Evolutionary conservation across 2,329 filamentous ascomycete species (phyloP).

Genomic region (Ophidiomyces ophidiicola): DNA sequence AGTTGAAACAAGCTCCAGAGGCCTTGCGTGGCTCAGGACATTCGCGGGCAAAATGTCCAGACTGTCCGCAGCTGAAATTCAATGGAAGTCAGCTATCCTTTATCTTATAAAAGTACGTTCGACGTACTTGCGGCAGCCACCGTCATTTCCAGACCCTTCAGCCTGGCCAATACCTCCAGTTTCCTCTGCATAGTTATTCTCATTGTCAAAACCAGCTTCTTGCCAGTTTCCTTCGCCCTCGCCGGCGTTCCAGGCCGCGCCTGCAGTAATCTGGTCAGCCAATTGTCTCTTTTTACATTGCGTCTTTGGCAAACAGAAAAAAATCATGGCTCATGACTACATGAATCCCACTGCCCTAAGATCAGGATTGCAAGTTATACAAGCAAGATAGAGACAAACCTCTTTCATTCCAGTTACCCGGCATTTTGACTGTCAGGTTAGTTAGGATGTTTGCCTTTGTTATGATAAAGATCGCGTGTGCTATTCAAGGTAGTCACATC

Average conservation of each 20-base stretch:
- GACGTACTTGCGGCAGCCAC: conserved; percentile 29
- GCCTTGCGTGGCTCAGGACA: conserved; percentile 33
- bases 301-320: too few species aligned
- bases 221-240: conserved; percentile 9
- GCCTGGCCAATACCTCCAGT: conserved; percentile 6
- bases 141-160: conserved; percentile 15
- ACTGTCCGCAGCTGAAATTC: conserved; percentile 23
- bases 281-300: neutral
- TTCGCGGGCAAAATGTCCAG: conserved; percentile 31
- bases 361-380: too few species aligned
- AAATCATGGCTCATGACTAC: too few species aligned
- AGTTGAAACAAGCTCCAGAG: conserved; percentile 36
- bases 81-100: neutral
- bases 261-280: neutral
- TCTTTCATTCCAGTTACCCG: conserved; percentile 5
- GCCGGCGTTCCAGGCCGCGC: conserved; percentile 5
- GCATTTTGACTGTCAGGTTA: conserved; percentile 8
- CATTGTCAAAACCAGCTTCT: conserved; percentile 10
- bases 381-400: conserved; percentile 1
- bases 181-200: conserved; percentile 8
- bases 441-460: too few species aligned
- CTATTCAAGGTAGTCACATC: too few species aligned
- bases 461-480: too few species aligned
- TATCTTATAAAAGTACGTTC: neutral
- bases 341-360: too few species aligned